A percentile compares a stretch with the other conserved stretches of the same genome.
These are phyloP conservation scores for Cytospora schulzeri DNA, from an alignment of 2,329 filamentous ascomycete species.

Conservation along the genomic window DNA sequence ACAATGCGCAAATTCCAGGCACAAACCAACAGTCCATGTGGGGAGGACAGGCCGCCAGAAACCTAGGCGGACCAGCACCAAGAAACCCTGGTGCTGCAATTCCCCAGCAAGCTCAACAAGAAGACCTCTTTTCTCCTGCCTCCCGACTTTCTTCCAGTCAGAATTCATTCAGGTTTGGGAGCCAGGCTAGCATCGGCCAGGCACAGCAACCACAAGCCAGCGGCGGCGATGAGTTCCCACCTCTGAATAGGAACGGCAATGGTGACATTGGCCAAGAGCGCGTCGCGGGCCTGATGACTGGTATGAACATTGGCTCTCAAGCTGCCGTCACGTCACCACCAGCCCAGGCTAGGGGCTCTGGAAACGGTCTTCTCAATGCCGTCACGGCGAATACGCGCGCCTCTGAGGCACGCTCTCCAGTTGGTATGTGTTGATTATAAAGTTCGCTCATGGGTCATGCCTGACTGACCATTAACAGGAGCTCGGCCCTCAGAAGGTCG, in stretches of 20 bases:
- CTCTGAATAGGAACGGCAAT: conserved; percentile 58
- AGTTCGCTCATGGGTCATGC: not conserved
- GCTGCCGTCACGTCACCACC: conserved; percentile 41
- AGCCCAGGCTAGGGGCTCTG: conserved; percentile 48
- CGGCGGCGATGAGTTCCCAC: conserved; percentile 63
- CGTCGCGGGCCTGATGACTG: conserved; percentile 53
- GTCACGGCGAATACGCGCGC: conserved; percentile 61
- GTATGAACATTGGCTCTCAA: conserved; percentile 49
- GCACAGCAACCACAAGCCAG: conserved; percentile 51
- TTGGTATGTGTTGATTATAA: conserved; percentile 36
- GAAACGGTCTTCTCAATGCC: conserved; percentile 65
- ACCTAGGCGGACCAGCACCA: conserved; percentile 51
- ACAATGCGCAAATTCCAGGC: conserved; percentile 57
- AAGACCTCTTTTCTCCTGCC: conserved; percentile 45
- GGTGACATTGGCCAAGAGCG: conserved; percentile 62
- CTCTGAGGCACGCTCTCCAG: conserved; percentile 52
- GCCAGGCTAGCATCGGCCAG: conserved; percentile 45
- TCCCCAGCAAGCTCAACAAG: conserved; percentile 54
- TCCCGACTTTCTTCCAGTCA: conserved; percentile 44
- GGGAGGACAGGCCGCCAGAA: conserved; percentile 53
- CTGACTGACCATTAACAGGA: conserved; percentile 36
- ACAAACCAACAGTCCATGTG: conserved; percentile 56
- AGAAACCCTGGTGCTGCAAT: conserved; percentile 55
- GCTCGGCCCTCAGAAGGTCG: conserved; percentile 50
- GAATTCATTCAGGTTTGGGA: conserved; percentile 57